Base-by-base conservation (phyloP, 257 asterid genomes). In the Capsicum baccatum region DNA sequence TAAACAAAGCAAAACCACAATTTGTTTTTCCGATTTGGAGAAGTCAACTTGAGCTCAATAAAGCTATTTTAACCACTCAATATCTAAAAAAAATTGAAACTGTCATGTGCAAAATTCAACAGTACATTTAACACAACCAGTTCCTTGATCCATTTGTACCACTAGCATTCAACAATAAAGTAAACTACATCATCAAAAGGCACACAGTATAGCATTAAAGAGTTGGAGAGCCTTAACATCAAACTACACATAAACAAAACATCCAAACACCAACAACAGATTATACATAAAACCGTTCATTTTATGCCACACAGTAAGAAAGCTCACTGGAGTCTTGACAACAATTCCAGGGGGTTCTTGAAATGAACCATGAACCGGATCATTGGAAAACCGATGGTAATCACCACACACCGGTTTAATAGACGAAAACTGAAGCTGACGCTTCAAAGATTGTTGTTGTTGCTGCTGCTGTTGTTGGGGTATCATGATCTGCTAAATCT, bases 331-430 rank as follows among this genome's bases (percentile, higher is more conserved):
- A 84, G 93, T 89, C 88, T 89, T 93, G 37, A 92, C 93, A 11
- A 92, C 90, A 68, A 96, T 83, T 85, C 90, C 87, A 85, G 95
- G 92, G 15, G 92, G 88, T 80, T 92, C 91, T 62, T 85, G 94
- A 86, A 87, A 85, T 9, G 86, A 42, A 84, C 57, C 87, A 70
- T 80, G 88, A 39, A 67, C 86, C 50, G 91, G 62, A 83, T 87
- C 91, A 71, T 87, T 89, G 81, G 92, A 86, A 88, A 94, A 92
- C 87, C 86, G 94, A 84, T 92, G 97, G 89, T 93, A 91, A 87
- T 90, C 97, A 7, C 94, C 95, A 83, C 90, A 92, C 39, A 94
- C 95, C 76, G 96, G 97, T 88, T 91, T 92, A 90, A 85, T 83
- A 47, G 95, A 89, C 82, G 94, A 85, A 85, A 91, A 91, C 50